Conservation (phyloP, 2,329 filamentous ascomycete genomes). For the Elsinoe fawcettii region DNA sequence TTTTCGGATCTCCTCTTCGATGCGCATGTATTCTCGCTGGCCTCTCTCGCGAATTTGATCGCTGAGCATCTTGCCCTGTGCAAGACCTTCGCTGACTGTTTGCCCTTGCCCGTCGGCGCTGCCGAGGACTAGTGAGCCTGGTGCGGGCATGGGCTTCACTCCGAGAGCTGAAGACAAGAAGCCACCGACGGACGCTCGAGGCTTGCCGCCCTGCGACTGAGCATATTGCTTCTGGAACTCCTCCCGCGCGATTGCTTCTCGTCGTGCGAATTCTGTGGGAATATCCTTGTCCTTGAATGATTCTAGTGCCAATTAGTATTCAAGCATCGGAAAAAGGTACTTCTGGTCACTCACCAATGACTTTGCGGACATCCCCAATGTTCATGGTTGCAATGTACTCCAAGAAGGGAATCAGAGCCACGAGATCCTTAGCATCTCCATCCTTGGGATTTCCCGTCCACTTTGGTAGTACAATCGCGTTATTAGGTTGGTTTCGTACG, state of each 20-base stretch:
- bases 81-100: constrained; percentile 65
- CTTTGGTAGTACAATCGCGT: constrained; percentile 82
- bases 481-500: constrained; percentile 86
- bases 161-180: constrained; percentile 55
- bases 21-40: constrained; percentile 76
- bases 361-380: constrained; percentile 66
- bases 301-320: constrained; percentile 28
- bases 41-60: constrained; percentile 90
- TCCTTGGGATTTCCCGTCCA: constrained; percentile 82
- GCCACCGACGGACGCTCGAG: constrained; percentile 56
- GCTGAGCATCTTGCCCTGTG: constrained; percentile 93
- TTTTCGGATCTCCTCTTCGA: constrained; percentile 85
- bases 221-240: constrained; percentile 74
- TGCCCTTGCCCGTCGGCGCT: constrained; percentile 42
- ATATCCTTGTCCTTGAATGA: constrained; percentile 70
- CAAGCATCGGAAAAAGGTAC: constrained; percentile 29
- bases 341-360: constrained; percentile 14
- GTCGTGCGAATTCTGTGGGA: constrained; percentile 77
- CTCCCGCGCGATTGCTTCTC: constrained; percentile 77
- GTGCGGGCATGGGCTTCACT: constrained; percentile 57
- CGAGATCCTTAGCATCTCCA: constrained; percentile 57
- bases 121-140: constrained; percentile 51
- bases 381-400: constrained; percentile 96
- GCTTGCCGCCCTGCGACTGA: constrained; percentile 57
- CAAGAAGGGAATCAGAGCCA: constrained; percentile 87